Conservation (phyloP, 805 yeast species). For the Candida manassasensis region DNA sequence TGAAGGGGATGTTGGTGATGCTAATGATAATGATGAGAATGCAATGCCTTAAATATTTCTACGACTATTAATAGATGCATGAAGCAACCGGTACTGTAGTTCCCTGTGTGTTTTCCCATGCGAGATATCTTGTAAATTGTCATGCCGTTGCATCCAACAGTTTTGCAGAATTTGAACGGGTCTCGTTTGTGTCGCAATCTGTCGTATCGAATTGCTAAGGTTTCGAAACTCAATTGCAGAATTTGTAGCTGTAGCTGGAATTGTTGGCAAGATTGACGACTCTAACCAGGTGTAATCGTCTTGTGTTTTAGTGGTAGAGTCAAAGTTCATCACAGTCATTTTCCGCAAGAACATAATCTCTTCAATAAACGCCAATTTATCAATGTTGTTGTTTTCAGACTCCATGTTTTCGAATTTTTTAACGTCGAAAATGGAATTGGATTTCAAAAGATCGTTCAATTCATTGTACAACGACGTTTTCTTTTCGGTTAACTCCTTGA, state of each 20-base stretch:
- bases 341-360: constrained; percentile 42
- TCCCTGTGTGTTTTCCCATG: constrained; percentile 6
- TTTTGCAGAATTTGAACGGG: background rate
- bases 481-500: constrained; percentile 18
- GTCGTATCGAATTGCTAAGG: constrained; percentile 6
- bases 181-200: constrained; percentile 7
- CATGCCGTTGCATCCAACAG: background rate
- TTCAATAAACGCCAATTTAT: constrained; percentile 35
- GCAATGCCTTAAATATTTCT: too few relatives aligned
- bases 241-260: background rate
- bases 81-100: constrained; percentile 1
- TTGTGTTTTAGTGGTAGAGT: background rate
- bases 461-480: constrained; percentile 23
- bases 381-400: constrained; percentile 28
- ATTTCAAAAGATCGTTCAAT: constrained; percentile 6
- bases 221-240: constrained; percentile 6
- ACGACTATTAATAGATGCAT: too few relatives aligned
- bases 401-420: constrained; percentile 26
- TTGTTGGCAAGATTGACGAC: constrained; percentile 3
- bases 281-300: constrained; percentile 20
- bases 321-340: constrained; percentile 14
- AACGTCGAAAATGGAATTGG: constrained; percentile 13
- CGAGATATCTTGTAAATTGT: too few relatives aligned
- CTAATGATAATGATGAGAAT: constrained; percentile 4
- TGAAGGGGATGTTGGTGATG: background rate